Evolutionary conservation across 1,284 basidiomycete genomes (phyloP).

Genomic region (Trichosporon sp.): DNA sequence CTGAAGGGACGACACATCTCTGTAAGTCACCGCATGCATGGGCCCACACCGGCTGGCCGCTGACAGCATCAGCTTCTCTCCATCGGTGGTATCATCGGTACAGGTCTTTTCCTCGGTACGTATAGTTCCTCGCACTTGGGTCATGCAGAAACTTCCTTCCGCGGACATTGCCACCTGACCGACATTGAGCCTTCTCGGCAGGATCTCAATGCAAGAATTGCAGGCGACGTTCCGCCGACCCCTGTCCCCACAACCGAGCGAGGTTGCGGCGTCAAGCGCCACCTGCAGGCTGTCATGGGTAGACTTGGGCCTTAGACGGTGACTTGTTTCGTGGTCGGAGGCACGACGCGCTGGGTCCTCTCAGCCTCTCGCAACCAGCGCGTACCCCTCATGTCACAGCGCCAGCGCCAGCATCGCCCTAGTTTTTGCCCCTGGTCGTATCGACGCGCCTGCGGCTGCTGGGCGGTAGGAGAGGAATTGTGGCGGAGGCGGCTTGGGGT

Average conservation of each 20-base stretch:
- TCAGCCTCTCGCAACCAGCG: neutral
- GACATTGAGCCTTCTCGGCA: too few species aligned
- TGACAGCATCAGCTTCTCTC: neutral
- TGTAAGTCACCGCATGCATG: neutral
- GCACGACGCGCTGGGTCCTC: neutral
- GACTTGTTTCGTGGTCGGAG: neutral
- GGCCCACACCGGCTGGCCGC: neutral
- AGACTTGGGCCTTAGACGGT: neutral
- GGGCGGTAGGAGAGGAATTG: neutral
- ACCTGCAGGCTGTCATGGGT: neutral
- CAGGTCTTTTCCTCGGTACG: slow-evolving; percentile 5
- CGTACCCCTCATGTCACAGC: neutral
- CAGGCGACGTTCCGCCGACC: neutral
- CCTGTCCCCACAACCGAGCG: neutral
- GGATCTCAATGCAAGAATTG: too few species aligned
- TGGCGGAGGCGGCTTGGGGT: neutral
- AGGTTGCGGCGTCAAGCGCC: neutral
- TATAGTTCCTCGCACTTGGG: neutral
- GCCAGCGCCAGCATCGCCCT: neutral
- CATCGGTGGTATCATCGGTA: slow-evolving; percentile 8
- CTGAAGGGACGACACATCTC: slow-evolving; percentile 1
- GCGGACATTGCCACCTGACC: too few species aligned
- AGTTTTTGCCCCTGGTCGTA: neutral
- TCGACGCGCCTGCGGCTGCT: neutral
- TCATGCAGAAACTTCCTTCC: too few species aligned